Evolutionary conservation across 345 rosid genomes (phyloP), one percentile per base, ranked within the genome.

Genomic region (Populus alba): DNA sequence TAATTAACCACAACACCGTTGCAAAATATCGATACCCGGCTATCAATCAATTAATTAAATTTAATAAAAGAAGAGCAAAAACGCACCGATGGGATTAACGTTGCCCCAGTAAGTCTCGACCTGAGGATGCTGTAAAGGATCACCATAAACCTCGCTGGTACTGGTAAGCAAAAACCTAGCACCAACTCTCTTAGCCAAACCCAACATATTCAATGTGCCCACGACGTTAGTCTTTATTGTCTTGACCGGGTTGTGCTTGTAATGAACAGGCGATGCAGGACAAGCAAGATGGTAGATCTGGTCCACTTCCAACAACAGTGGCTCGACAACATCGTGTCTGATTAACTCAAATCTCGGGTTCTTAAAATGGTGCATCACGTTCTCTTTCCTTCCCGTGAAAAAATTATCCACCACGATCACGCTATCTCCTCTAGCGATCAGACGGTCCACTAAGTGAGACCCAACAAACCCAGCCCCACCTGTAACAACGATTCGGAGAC

Each of bases 391-490:
- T 2, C 99, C 99, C 0, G 99, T 96, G 90, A 96, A 96, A 92
- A 96, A 94, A 66, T 96, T 96, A n/a, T 96, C 99, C 1, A 96
- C 97, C 22, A 96, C 99, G 78, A 94, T 94, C 86, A 96, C 99
- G 83, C 85, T 94, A 82, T 96, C 99, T 7, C 99, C 99, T 80
- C 99, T 82, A 15, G 86, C 94, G 0, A 96, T 92, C 85, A 96
- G 79, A 16, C 99, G 88, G 92, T 96, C 99, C 63, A 96, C 99
- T 9, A 96, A 90, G 77, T 96, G 99, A 0, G 99, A 96, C 51
- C 99, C 99, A 0, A 96, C 99, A 85, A 96, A 96, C 33, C 99
- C 99, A n/a, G 99, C 99, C 6, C 99, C 99, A 12, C 99, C 99
- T 5, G 98, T 96, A 3, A 96, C 99, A 8, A 96, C 97, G 70